phyloP scores from a whole-genome alignment of 2,329 filamentous ascomycete species.

The Sporothrix luriei region DNA sequence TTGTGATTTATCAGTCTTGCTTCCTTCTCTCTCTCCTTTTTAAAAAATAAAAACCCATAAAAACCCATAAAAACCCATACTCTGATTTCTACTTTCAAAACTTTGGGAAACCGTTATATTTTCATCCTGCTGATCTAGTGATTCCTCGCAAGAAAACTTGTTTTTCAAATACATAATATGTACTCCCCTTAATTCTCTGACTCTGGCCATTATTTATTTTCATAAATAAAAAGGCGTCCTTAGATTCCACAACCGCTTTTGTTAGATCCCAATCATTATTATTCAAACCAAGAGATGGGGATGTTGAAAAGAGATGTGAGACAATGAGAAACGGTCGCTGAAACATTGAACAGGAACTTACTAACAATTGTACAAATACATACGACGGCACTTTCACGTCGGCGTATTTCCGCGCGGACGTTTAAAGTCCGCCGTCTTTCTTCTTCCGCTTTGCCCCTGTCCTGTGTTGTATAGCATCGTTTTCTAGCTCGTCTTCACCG shows the following conservation, averaged over 20 bases:
- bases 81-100: too few relatives aligned
- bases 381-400: not conserved
- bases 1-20: too few relatives aligned
- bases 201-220: too few relatives aligned
- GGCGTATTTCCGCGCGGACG: not conserved
- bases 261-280: not conserved
- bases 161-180: too few relatives aligned
- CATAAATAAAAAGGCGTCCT: too few relatives aligned
- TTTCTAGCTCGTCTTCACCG: not conserved
- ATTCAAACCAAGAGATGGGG: too few relatives aligned
- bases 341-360: not conserved
- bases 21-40: not conserved
- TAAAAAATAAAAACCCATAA: not conserved
- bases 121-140: too few relatives aligned
- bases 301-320: not conserved
- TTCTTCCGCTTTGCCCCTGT: not conserved
- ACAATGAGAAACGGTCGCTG: not conserved
- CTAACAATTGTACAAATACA: slow-evolving; percentile 2
- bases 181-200: too few relatives aligned
- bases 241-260: too few relatives aligned
- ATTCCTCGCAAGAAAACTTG: too few relatives aligned
- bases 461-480: not conserved
- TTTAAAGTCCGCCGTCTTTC: not conserved
- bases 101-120: too few relatives aligned
- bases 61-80: too few relatives aligned